Evolutionary conservation across 306 rosid species (phyloP).

Genomic region (Cucumis sativus): Cucumber_9930_V3 NC_026656.2:19598001-19598500

Average conservation of each 20-base stretch:
- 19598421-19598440: background rate
- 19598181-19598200: slow-evolving; percentile 27
- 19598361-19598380: slow-evolving; percentile 23
- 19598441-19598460: background rate
- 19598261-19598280: slow-evolving; percentile 20
- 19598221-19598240: slow-evolving; percentile 54
- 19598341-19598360: slow-evolving; percentile 66
- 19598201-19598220: slow-evolving; percentile 43
- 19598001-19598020: slow-evolving; percentile 34
- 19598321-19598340: slow-evolving; percentile 32
- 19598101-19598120: slow-evolving; percentile 23
- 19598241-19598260: slow-evolving; percentile 20
- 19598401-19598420: slow-evolving; percentile 9
- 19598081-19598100: slow-evolving; percentile 32
- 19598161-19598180: slow-evolving; percentile 27
- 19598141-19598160: slow-evolving; percentile 28
- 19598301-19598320: slow-evolving; percentile 20
- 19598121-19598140: slow-evolving; percentile 29
- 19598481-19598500: background rate
- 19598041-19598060: slow-evolving; percentile 40
- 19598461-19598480: background rate
- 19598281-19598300: slow-evolving; percentile 32
- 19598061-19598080: slow-evolving; percentile 45
- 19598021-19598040: slow-evolving; percentile 53
- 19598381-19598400: background rate